phyloP scores from a whole-genome alignment of 2,329 filamentous ascomycete genomes.

The Pezicula neosporulosa region DNA sequence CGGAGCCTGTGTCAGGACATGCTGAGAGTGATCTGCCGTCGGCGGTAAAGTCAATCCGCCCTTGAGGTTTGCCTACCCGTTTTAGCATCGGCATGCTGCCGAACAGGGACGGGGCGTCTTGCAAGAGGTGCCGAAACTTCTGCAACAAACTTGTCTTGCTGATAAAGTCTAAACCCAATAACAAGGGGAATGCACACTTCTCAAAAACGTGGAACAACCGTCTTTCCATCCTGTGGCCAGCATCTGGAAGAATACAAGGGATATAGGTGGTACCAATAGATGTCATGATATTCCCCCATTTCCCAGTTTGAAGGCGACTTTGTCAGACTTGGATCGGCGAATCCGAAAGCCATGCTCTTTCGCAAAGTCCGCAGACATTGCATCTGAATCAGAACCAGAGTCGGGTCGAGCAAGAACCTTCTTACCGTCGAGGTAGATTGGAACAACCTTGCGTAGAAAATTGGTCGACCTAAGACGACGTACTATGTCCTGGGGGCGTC shows the following conservation, averaged over 20 bases:
- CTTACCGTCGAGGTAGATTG: neutral
- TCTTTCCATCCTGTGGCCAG: neutral
- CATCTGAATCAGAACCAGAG: conserved; percentile 5
- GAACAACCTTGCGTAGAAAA: conserved; percentile 6
- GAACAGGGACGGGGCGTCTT: neutral
- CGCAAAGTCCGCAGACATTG: conserved; percentile 5
- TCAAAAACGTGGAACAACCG: conserved; percentile 7
- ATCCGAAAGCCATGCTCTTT: conserved; percentile 1
- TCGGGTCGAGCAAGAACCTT: conserved; percentile 7
- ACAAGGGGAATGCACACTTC: conserved; percentile 6
- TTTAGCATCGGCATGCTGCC: conserved; percentile 4
- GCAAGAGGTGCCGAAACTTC: conserved; percentile 5
- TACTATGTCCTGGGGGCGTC: no score
- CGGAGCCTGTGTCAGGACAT: conserved; percentile 7
- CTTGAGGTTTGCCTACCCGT: conserved; percentile 6
- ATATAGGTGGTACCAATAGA: conserved; percentile 7
- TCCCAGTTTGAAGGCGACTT: conserved; percentile 1
- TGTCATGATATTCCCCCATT: neutral
- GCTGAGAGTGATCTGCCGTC: conserved; percentile 1
- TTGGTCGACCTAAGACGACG: no score
- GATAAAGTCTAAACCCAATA: conserved; percentile 5
- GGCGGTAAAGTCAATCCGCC: neutral
- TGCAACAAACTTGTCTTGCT: conserved; percentile 3
- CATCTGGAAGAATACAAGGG: neutral
- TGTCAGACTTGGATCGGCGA: neutral